These are phyloP conservation scores for Panicum miliaceum DNA, from an alignment of 176 grass and related monocot species.

Conservation along the genomic window DNA sequence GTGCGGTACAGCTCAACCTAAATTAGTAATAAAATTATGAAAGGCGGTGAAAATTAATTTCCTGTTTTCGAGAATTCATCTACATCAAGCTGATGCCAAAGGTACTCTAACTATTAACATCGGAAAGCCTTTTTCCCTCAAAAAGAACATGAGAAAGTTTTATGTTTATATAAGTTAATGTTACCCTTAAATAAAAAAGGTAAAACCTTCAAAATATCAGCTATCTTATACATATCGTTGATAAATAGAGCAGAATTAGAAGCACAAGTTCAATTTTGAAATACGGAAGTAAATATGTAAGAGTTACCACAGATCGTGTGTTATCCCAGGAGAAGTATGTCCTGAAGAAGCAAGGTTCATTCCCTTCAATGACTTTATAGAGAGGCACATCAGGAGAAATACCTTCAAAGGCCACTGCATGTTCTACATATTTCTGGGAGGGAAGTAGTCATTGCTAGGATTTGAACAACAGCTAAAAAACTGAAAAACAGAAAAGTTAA, in stretches of 20 bases:
- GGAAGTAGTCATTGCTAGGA: conserved; percentile 28
- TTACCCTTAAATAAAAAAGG: background rate
- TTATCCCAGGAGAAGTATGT: conserved; percentile 94
- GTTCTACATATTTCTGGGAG: conserved; percentile 77
- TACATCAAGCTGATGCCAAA: conserved; percentile 1
- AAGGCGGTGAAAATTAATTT: background rate
- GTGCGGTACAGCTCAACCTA: background rate
- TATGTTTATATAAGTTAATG: conserved; percentile 21
- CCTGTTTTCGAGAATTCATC: background rate
- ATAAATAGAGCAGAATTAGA: conserved; percentile 38
- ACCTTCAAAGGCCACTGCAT: conserved; percentile 71
- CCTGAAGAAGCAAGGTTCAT: conserved; percentile 91
- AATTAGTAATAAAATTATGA: background rate
- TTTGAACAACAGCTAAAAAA: conserved; percentile 31
- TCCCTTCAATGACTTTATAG: conserved; percentile 83
- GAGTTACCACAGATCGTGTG: conserved; percentile 70
- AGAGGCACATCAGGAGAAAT: conserved; percentile 73
- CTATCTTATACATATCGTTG: background rate
- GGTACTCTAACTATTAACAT: conserved; percentile 5
- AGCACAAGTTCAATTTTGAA: background rate
- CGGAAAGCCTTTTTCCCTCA: background rate
- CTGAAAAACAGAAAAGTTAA: conserved; percentile 34
- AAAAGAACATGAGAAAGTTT: conserved; percentile 7
- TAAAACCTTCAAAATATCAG: conserved; percentile 19
- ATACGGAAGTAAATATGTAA: conserved; percentile 32